Conservation (phyloP, 352 stramenopile species). For the Thalassiosira allenii region DNA sequence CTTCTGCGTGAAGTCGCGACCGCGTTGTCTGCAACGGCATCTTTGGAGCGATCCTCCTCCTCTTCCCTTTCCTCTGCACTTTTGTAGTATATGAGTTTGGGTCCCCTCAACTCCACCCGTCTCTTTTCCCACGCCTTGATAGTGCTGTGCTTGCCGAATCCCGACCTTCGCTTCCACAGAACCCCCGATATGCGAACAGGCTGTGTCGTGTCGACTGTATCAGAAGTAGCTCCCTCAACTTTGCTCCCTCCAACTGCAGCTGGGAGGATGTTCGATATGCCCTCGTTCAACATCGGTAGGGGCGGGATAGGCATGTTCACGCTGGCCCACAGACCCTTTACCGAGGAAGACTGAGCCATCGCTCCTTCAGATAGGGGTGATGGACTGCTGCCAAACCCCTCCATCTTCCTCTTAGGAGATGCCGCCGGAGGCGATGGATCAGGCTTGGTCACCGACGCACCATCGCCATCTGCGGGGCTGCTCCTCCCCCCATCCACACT, state of each 20-base stretch:
- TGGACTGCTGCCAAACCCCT: slow-evolving; percentile 44
- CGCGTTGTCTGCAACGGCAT: background rate
- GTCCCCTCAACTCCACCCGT: slow-evolving; percentile 72
- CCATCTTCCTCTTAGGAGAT: slow-evolving; percentile 48
- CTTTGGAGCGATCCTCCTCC: slow-evolving; percentile 16
- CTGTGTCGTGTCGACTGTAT: background rate
- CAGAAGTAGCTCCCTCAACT: background rate
- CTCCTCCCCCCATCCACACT: slow-evolving; percentile 6
- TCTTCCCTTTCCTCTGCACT: slow-evolving; percentile 44
- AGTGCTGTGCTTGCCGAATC: slow-evolving; percentile 74
- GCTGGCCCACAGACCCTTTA: background rate
- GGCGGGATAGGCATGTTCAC: slow-evolving; percentile 2
- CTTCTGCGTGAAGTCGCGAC: too few relatives aligned
- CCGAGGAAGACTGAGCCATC: background rate
- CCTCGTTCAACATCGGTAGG: slow-evolving; percentile 36
- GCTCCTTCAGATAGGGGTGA: slow-evolving; percentile 1
- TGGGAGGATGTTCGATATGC: slow-evolving; percentile 26
- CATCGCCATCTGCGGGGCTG: background rate
- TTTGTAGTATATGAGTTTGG: slow-evolving; percentile 74
- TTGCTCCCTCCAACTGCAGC: background rate
- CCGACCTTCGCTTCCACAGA: slow-evolving; percentile 80
- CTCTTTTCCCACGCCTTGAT: slow-evolving; percentile 76
- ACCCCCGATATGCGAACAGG: slow-evolving; percentile 53
- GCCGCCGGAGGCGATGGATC: background rate
- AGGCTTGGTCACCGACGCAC: background rate